Percentiles rank a stretch among this genome's conserved stretches.
These are phyloP conservation scores for Colletotrichum sp. DNA, from an alignment of 2,329 filamentous ascomycete genomes.

Conservation along the genomic window DNA sequence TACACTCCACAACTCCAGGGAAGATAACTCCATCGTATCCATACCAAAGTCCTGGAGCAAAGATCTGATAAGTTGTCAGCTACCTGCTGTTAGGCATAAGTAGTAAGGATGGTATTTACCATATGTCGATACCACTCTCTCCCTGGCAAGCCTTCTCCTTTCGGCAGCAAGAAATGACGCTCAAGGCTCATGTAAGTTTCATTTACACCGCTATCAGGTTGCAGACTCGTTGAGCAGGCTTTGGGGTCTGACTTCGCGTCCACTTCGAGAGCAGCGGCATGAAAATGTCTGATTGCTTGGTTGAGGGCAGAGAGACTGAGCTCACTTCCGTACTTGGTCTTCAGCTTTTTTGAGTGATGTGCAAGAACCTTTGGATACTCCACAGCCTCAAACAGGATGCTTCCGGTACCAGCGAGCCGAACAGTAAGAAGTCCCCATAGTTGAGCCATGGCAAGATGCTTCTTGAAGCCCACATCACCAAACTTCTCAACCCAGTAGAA, in stretches of 20 bases:
- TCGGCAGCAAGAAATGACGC: background rate
- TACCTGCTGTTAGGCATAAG: background rate
- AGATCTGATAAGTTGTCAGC: background rate
- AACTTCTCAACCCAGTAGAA: conserved; percentile 76
- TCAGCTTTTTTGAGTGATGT: background rate
- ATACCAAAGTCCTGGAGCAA: background rate
- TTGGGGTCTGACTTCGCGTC: background rate
- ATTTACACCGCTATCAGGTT: background rate
- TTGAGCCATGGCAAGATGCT: conserved; percentile 56
- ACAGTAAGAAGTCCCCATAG: conserved; percentile 36
- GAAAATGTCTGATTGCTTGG: background rate
- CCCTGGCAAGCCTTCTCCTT: background rate
- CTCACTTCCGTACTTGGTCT: background rate
- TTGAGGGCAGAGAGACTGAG: background rate
- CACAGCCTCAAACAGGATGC: background rate
- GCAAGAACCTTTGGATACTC: background rate
- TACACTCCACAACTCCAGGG: background rate
- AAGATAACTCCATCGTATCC: background rate
- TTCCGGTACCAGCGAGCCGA: conserved; percentile 12
- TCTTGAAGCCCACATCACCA: conserved; percentile 62
- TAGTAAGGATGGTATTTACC: background rate
- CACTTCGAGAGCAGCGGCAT: background rate
- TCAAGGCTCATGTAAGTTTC: background rate
- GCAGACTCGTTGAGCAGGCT: background rate
- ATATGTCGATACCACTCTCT: background rate